Base-by-base conservation (phyloP, 495 filamentous ascomycete genomes). In the Letharia columbiana region DNA sequence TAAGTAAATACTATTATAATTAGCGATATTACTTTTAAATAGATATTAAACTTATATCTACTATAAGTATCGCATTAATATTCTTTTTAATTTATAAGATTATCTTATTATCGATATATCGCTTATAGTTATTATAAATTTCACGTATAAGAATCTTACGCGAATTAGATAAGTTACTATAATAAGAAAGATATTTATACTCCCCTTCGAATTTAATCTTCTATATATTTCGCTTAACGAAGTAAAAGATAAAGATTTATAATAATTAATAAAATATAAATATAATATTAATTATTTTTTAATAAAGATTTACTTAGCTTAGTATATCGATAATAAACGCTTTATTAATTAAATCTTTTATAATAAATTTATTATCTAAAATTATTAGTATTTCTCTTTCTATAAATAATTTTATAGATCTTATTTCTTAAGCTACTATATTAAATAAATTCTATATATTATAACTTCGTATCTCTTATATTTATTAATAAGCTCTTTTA, bases 401-500 rank as follows among this genome's bases (percentile, higher is more conserved):
- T 1, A 1, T 28, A 50, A 8, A 12, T 50, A 50, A 50, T 28
- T n/a, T 28, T 7, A 9, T n/a, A 28, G 5, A 76, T 71, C 68
- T 35, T 71, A 57, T 49, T 61, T 66, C 42, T 72, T 62, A 7
- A 76, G 60, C 65, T 76, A 59, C 73, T 69, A 78, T 12, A 79
- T 70, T n/a, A 79, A 57, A 69, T 75, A 68, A 20, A 77, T 65
- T 49, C 71, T 69, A 28, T 68, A 68, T 57, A 69, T 66, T 20
- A 68, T 56, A 17, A 62, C 64, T 31, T 73, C 66, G 44, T 42
- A 73, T 39, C 65, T 71, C 42, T 76, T 73, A 57, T 73, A 77
- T 8, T 72, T 66, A 62, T 73, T 63, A 42, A 78, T 71, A 11
- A 75, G 64, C 56, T 76, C 67, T 68, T 73, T 72, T 4, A 76